phyloP scores from a whole-genome alignment of 2,329 filamentous ascomycete genomes.

The Cercospora sp. region DNA sequence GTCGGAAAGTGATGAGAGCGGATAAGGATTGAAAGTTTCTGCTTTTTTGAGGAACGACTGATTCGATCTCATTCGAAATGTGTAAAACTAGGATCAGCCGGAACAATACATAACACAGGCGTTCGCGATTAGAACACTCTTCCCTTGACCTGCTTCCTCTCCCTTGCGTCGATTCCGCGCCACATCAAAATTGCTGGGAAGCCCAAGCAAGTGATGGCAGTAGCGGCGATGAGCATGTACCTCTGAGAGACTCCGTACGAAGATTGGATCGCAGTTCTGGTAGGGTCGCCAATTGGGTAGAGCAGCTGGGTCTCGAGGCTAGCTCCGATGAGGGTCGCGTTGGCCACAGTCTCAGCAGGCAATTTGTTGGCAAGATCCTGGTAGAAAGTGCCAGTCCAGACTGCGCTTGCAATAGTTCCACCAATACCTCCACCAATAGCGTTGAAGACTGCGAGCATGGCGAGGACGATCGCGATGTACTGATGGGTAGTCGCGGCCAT shows the following conservation, averaged over 20 bases:
- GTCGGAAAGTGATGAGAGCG: background rate
- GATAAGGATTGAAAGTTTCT: background rate
- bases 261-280: slow-evolving; percentile 17
- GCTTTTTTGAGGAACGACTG: background rate
- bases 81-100: background rate
- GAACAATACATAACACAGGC: background rate
- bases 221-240: slow-evolving; percentile 21
- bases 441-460: slow-evolving; percentile 28
- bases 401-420: slow-evolving; percentile 36
- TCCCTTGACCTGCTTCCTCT: slow-evolving; percentile 26
- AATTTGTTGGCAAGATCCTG: slow-evolving; percentile 23
- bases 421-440: slow-evolving; percentile 56
- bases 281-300: slow-evolving; percentile 18
- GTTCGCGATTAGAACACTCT: slow-evolving; percentile 15
- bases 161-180: slow-evolving; percentile 15
- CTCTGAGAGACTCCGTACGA: slow-evolving; percentile 19
- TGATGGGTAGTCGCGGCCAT: slow-evolving; percentile 51
- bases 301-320: slow-evolving; percentile 16
- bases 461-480: slow-evolving; percentile 33
- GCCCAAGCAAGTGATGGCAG: slow-evolving; percentile 17
- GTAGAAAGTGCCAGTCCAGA: slow-evolving; percentile 33
- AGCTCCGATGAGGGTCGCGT: slow-evolving; percentile 11
- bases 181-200: slow-evolving; percentile 23
- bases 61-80: background rate
- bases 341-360: slow-evolving; percentile 17